A percentile compares a stretch with the other conserved stretches of the same genome.
These are phyloP conservation scores for Xylariomycetidae sp. DNA, from an alignment of 2,329 filamentous ascomycete species.

Conservation along the genomic window DNA sequence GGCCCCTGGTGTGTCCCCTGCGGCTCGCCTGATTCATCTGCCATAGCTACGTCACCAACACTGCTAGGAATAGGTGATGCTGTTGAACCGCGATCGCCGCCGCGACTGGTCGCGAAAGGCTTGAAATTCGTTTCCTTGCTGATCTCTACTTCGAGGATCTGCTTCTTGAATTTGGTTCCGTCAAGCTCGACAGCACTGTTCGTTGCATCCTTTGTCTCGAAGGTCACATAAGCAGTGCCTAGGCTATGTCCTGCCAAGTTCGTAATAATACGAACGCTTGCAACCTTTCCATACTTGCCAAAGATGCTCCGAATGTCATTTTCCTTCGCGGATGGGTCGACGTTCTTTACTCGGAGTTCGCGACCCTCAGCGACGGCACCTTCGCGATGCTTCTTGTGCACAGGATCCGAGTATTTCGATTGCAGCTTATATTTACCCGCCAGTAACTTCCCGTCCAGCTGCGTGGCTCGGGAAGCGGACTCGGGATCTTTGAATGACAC, in stretches of 20 bases:
- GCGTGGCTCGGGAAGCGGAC: slow-evolving; percentile 66
- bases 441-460: slow-evolving; percentile 66
- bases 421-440: slow-evolving; percentile 65
- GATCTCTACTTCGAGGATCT: slow-evolving; percentile 62
- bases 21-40: slow-evolving; percentile 20
- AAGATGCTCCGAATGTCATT: slow-evolving; percentile 68
- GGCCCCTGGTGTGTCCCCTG: slow-evolving; percentile 25
- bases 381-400: slow-evolving; percentile 69
- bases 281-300: slow-evolving; percentile 68
- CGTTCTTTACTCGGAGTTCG: slow-evolving; percentile 73
- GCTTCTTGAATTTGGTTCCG: slow-evolving; percentile 63
- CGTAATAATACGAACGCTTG: slow-evolving; percentile 65
- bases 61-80: slow-evolving; percentile 30
- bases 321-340: slow-evolving; percentile 60
- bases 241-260: slow-evolving; percentile 65
- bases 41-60: slow-evolving; percentile 36
- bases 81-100: slow-evolving; percentile 27
- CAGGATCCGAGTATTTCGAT: slow-evolving; percentile 81
- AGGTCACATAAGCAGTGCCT: slow-evolving; percentile 78
- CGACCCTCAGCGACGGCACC: slow-evolving; percentile 82
- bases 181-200: slow-evolving; percentile 65
- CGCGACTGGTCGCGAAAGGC: slow-evolving; percentile 42
- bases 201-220: slow-evolving; percentile 65
- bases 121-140: slow-evolving; percentile 54
- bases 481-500: slow-evolving; percentile 73